Evolutionary conservation across 805 yeast species (phyloP).

Genomic region (Zygoascus tannicola): DNA sequence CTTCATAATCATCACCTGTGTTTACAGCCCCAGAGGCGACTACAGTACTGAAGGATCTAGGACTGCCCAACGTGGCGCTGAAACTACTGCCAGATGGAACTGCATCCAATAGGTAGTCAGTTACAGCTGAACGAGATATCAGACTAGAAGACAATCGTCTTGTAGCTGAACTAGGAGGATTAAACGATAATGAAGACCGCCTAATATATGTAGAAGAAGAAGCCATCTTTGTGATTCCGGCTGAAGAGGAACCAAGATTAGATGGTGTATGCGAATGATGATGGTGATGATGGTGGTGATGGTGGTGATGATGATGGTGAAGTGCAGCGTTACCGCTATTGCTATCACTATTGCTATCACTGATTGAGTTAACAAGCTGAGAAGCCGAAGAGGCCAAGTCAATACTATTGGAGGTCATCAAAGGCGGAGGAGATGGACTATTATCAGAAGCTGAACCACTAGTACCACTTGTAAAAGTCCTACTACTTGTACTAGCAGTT

Average conservation of each 20-base stretch:
- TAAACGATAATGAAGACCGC: constrained; percentile 12
- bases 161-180: constrained; percentile 10
- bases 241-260: constrained; percentile 7
- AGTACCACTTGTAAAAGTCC: constrained; percentile 3
- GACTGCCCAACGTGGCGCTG: background rate
- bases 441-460: constrained; percentile 2
- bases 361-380: no score
- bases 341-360: no score
- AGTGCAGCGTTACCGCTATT: no score
- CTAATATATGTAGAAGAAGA: constrained; percentile 4
- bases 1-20: constrained; percentile 14
- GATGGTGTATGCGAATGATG: constrained; percentile 2
- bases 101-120: constrained; percentile 11
- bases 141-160: constrained; percentile 12
- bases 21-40: background rate
- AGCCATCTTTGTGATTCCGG: constrained; percentile 10
- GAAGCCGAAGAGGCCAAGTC: no score
- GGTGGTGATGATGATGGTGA: constrained; percentile 6
- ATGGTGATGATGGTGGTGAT: constrained; percentile 6
- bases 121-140: constrained; percentile 12
- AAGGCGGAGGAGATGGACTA: constrained; percentile 3
- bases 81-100: constrained; percentile 1
- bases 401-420: constrained; percentile 1
- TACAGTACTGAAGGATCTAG: constrained; percentile 3
- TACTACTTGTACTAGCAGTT: background rate